These are phyloP conservation scores for Niveomyces coronatus DNA, from an alignment of 2,329 filamentous ascomycete species.

Conservation along the genomic window DNA sequence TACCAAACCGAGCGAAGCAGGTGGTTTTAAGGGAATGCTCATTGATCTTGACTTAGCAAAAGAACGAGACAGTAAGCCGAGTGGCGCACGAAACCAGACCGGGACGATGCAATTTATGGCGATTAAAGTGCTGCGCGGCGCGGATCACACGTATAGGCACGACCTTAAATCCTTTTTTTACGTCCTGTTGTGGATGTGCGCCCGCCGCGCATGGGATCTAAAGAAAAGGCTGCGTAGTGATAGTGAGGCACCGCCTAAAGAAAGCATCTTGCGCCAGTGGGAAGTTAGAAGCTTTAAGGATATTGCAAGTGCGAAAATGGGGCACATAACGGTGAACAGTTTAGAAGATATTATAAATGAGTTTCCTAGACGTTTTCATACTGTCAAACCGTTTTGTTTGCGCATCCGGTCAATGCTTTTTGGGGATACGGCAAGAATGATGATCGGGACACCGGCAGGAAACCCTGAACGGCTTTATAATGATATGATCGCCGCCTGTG, in stretches of 20 bases:
- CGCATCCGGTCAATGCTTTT: slow-evolving; percentile 11
- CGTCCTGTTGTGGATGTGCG: slow-evolving; percentile 1
- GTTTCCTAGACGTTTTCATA: slow-evolving; percentile 12
- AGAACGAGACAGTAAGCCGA: slow-evolving; percentile 4
- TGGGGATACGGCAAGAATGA: slow-evolving; percentile 3
- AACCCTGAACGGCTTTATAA: slow-evolving; percentile 11
- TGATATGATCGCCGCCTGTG: slow-evolving; percentile 11
- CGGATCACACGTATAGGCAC: too few species aligned
- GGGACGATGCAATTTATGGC: slow-evolving; percentile 7
- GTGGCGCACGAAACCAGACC: slow-evolving; percentile 1
- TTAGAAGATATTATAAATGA: slow-evolving; percentile 10
- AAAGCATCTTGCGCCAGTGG: too few species aligned
- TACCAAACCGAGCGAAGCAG: slow-evolving; percentile 10
- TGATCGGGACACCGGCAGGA: slow-evolving; percentile 10
- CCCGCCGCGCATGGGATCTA: not conserved
- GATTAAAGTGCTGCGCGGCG: slow-evolving; percentile 1
- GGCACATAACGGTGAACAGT: slow-evolving; percentile 8
- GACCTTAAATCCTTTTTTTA: too few species aligned
- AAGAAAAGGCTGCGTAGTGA: not conserved
- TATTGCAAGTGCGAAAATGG: too few species aligned
- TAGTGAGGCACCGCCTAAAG: not conserved
- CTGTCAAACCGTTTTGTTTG: slow-evolving; percentile 12
- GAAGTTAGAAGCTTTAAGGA: too few species aligned
- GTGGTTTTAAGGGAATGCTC: slow-evolving; percentile 17
- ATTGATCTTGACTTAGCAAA: slow-evolving; percentile 14